Conservation (phyloP, 305 asterid genomes). For the Caryopteris hybrid region DNA sequence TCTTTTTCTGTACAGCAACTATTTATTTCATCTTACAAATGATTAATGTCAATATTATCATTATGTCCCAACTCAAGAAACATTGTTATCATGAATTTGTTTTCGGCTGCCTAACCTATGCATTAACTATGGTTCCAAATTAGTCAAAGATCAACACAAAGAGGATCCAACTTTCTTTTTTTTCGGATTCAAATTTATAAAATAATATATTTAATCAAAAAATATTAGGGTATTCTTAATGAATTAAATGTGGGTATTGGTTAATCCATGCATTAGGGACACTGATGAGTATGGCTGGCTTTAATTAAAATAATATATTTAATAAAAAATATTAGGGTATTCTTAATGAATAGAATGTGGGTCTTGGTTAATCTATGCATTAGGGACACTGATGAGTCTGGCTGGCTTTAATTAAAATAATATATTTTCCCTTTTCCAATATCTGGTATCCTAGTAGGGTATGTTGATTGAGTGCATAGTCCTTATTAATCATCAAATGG, state of each 20-base stretch:
- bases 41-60: neutral
- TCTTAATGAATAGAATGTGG: no score
- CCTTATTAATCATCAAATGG: neutral
- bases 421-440: neutral
- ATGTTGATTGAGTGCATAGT: constrained; percentile 10
- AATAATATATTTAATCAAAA: no score
- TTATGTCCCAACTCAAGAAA: constrained; percentile 5
- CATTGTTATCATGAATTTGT: constrained; percentile 6
- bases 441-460: neutral
- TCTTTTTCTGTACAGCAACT: no score
- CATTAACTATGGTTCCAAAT: neutral
- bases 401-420: neutral
- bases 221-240: no score
- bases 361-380: neutral
- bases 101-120: constrained; percentile 8
- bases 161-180: neutral
- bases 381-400: neutral
- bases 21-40: neutral
- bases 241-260: no score
- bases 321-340: no score
- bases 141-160: neutral
- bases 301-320: no score
- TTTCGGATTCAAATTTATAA: no score
- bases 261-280: neutral
- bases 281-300: neutral